A percentile compares a stretch with the other conserved stretches of the same genome.
Evolutionary conservation across 306 rosid species (phyloP).

Genomic region (Cicer arietinum): DNA sequence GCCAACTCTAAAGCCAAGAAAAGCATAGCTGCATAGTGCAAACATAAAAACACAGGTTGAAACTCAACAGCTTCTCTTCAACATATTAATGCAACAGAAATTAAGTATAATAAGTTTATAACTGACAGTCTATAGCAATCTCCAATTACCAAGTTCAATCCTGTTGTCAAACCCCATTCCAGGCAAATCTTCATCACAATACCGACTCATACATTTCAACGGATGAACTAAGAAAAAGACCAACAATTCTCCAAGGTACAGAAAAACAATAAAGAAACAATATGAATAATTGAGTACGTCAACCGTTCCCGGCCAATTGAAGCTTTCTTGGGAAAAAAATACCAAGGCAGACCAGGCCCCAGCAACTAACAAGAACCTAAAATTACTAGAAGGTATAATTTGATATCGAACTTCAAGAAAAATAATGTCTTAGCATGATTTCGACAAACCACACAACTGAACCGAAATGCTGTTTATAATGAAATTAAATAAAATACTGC

Average conservation of each 20-base stretch:
- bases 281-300: conserved; percentile 16
- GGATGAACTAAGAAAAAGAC: conserved; percentile 27
- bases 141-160: conserved; percentile 21
- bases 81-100: conserved; percentile 24
- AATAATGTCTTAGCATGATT: not conserved
- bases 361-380: not conserved
- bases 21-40: not conserved
- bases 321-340: not conserved
- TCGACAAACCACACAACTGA: conserved; percentile 10
- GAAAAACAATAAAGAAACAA: conserved; percentile 17
- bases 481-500: conserved; percentile 16
- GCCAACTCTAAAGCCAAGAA: conserved; percentile 34
- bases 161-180: conserved; percentile 9
- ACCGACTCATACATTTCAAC: conserved; percentile 2
- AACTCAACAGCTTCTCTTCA: conserved; percentile 9
- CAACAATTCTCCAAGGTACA: conserved; percentile 5
- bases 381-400: conserved; percentile 22
- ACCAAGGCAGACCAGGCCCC: not conserved
- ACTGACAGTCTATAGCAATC: conserved; percentile 5
- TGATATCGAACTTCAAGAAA: conserved; percentile 17
- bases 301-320: conserved; percentile 7
- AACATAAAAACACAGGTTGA: conserved; percentile 6
- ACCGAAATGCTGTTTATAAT: conserved; percentile 7
- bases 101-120: conserved; percentile 2
- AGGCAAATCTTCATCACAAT: conserved; percentile 12